These are phyloP conservation scores for Acorus calamus DNA, from an alignment of 106 monocot genomes.

Conservation along the genomic window DNA sequence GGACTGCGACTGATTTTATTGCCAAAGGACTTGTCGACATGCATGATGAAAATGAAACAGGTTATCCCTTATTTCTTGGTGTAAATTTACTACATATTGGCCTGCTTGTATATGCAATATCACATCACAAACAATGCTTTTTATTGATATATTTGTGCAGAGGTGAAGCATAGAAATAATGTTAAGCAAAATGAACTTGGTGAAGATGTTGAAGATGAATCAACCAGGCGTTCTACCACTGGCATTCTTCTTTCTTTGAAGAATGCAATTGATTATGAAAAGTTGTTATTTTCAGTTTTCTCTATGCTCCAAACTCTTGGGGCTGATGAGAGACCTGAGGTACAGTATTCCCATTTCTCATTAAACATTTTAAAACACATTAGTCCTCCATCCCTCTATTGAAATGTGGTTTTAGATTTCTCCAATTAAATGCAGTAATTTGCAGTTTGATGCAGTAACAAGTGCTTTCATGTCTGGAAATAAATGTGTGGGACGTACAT, in stretches of 20 bases:
- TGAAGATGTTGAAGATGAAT: slow-evolving; percentile 18
- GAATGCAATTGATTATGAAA: slow-evolving; percentile 37
- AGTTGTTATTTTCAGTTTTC: slow-evolving; percentile 82
- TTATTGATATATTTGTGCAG: slow-evolving; percentile 3
- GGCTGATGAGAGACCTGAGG: slow-evolving; percentile 96
- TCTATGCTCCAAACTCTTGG: slow-evolving; percentile 82
- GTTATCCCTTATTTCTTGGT: background rate
- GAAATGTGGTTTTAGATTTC: background rate
- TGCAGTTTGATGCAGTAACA: too few species aligned
- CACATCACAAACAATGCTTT: too few species aligned
- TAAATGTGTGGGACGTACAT: too few species aligned
- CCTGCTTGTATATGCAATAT: too few species aligned
- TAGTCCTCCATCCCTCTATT: too few species aligned
- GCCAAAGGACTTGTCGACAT: slow-evolving; percentile 59
- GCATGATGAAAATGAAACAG: slow-evolving; percentile 15
- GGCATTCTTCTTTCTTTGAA: slow-evolving; percentile 11
- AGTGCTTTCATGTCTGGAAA: too few species aligned
- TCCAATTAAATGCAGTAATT: too few species aligned
- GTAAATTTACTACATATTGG: too few species aligned
- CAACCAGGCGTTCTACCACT: slow-evolving; percentile 1
- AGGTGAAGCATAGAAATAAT: background rate
- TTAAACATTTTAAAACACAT: background rate
- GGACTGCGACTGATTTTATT: slow-evolving; percentile 97
- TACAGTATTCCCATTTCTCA: slow-evolving; percentile 9
- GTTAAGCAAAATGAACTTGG: background rate